These are phyloP conservation scores for Porogramme epimiltina DNA, from an alignment of 1,284 basidiomycete species.

Conservation along the genomic window DNA sequence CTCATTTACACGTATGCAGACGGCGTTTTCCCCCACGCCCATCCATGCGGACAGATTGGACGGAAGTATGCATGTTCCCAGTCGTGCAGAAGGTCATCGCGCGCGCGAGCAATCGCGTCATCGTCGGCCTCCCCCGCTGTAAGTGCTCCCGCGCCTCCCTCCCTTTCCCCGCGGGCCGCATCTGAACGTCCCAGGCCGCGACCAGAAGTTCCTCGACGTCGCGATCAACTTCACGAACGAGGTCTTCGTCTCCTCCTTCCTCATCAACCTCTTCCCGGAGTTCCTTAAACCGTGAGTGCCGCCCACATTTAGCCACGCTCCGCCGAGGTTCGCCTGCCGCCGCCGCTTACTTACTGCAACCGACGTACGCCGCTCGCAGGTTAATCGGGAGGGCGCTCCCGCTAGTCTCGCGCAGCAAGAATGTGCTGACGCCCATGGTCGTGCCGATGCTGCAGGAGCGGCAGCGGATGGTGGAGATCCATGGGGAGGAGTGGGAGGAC, in stretches of 20 bases:
- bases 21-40: background rate
- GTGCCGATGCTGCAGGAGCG: slow-evolving; percentile 42
- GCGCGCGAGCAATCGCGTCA: slow-evolving; percentile 21
- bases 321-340: too few relatives aligned
- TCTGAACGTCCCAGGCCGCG: slow-evolving; percentile 13
- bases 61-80: slow-evolving; percentile 9
- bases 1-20: background rate
- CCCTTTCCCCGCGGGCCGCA: background rate
- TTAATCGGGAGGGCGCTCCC: slow-evolving; percentile 11
- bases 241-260: slow-evolving; percentile 17
- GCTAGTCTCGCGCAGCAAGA: slow-evolving; percentile 17
- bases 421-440: slow-evolving; percentile 15
- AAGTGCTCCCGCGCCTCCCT: background rate
- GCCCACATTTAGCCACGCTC: too few relatives aligned
- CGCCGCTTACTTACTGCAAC: background rate
- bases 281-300: slow-evolving; percentile 15
- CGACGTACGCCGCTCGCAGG: background rate
- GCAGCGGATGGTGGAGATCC: slow-evolving; percentile 34
- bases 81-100: slow-evolving; percentile 18
- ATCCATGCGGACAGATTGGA: slow-evolving; percentile 11
- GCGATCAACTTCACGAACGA: slow-evolving; percentile 23
- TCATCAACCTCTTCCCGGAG: slow-evolving; percentile 24
- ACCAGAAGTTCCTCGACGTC: slow-evolving; percentile 20
- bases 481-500: slow-evolving; percentile 40
- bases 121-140: slow-evolving; percentile 22